A percentile compares a stretch with the other conserved stretches of the same genome.
Conservation (phyloP, 1,139 yeast genomes). For the Lodderomyces metapsilosis region DNA sequence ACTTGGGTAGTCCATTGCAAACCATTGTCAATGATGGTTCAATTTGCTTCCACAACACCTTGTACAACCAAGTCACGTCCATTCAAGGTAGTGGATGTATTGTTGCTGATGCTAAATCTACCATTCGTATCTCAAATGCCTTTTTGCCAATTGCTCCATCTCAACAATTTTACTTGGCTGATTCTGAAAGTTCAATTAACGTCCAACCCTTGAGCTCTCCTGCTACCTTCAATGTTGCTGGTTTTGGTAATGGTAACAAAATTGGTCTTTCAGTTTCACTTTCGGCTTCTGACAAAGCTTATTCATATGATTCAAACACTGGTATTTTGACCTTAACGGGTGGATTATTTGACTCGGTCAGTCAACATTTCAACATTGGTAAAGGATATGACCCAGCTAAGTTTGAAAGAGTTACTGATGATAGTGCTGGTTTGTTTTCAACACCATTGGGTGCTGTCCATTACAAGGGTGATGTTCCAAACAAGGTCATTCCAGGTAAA, state of each 20-base stretch:
- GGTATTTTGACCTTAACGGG: neutral
- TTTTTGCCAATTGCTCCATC: slow-evolving; percentile 15
- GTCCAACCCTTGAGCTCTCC: slow-evolving; percentile 18
- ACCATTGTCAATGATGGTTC: slow-evolving; percentile 22
- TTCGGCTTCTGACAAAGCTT: no score
- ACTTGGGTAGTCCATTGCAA: slow-evolving; percentile 20
- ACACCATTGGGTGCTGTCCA: slow-evolving; percentile 14
- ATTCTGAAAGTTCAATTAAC: slow-evolving; percentile 19
- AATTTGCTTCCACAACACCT: slow-evolving; percentile 26
- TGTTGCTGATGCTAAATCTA: slow-evolving; percentile 21
- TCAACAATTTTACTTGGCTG: slow-evolving; percentile 24
- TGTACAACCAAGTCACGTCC: slow-evolving; percentile 24
- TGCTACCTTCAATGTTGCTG: slow-evolving; percentile 26
- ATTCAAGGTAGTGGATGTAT: slow-evolving; percentile 29
- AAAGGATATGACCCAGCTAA: slow-evolving; percentile 16
- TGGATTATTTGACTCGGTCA: neutral
- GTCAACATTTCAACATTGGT: neutral
- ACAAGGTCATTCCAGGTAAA: slow-evolving; percentile 9
- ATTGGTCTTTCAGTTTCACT: slow-evolving; percentile 7
- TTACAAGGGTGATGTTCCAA: slow-evolving; percentile 22
- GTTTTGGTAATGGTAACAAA: slow-evolving; percentile 17
- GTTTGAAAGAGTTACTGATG: slow-evolving; percentile 16
- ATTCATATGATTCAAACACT: no score
- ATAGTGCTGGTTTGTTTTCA: slow-evolving; percentile 17
- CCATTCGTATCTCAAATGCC: slow-evolving; percentile 20